Conservation (phyloP, 495 filamentous ascomycete genomes). For the Talaromyces liani region DNA sequence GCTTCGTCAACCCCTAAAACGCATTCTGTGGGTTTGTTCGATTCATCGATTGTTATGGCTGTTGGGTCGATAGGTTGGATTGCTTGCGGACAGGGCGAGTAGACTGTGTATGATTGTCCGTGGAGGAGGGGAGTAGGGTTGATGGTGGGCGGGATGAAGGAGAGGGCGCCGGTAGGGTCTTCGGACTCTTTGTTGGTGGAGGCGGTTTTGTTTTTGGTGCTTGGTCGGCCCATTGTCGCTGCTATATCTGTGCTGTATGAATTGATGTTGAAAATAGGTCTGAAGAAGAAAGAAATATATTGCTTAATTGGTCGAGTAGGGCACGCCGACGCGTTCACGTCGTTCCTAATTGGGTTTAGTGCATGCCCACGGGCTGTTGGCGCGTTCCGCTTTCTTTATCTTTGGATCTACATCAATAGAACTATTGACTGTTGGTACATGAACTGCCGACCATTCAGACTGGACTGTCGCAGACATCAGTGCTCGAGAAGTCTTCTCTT, state of each 20-base stretch:
- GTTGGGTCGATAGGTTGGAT: slow-evolving; percentile 32
- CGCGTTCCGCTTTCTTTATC: slow-evolving; percentile 2
- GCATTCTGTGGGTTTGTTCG: slow-evolving; percentile 36
- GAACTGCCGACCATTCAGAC: neutral
- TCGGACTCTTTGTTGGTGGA: slow-evolving; percentile 14
- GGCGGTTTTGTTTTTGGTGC: neutral
- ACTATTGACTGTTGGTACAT: neutral
- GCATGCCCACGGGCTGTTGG: slow-evolving; percentile 2
- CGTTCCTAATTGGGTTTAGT: slow-evolving; percentile 5
- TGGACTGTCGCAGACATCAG: neutral
- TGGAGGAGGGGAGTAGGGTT: slow-evolving; percentile 49
- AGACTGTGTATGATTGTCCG: slow-evolving; percentile 79
- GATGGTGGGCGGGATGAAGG: slow-evolving; percentile 80
- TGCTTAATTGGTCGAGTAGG: neutral
- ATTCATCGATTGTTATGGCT: slow-evolving; percentile 7
- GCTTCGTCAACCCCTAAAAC: slow-evolving; percentile 93
- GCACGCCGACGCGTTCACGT: slow-evolving; percentile 3
- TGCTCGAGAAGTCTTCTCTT: neutral
- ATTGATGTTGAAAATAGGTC: neutral
- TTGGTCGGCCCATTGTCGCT: neutral
- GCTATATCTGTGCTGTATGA: neutral
- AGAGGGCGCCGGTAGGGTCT: slow-evolving; percentile 47
- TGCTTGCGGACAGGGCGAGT: slow-evolving; percentile 58
- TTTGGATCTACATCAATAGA: neutral
- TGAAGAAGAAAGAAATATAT: neutral